Evolutionary conservation across 2,329 filamentous ascomycete genomes (phyloP).

Genomic region (Penicillium sp.): DNA sequence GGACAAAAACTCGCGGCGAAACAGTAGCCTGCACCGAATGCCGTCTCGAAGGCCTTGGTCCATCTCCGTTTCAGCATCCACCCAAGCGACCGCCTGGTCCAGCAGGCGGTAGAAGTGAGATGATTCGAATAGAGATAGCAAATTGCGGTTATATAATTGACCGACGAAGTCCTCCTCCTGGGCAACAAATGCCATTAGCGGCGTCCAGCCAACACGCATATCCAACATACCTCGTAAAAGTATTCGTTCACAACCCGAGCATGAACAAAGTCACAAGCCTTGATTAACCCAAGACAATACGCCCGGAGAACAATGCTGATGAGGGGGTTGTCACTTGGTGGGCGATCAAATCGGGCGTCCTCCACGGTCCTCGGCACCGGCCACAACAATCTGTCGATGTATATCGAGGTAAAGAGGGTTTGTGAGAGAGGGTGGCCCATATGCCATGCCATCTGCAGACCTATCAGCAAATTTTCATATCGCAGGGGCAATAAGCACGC

Average conservation of each 20-base stretch:
- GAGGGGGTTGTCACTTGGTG: conserved; percentile 45
- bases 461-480: background rate
- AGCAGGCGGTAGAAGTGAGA: conserved; percentile 57
- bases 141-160: conserved; percentile 77
- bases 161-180: conserved; percentile 96
- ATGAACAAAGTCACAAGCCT: conserved; percentile 77
- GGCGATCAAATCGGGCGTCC: conserved; percentile 60
- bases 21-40: conserved; percentile 62
- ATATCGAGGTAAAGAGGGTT: conserved; percentile 87
- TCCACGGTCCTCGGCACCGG: conserved; percentile 63
- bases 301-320: conserved; percentile 68
- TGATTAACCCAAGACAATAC: conserved; percentile 82
- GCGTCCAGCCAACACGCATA: background rate
- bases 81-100: conserved; percentile 53
- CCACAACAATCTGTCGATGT: conserved; percentile 79
- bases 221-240: conserved; percentile 72
- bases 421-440: conserved; percentile 93
- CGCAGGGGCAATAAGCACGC: conserved; percentile 15
- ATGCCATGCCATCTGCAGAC: conserved; percentile 83
- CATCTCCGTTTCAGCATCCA: conserved; percentile 43
- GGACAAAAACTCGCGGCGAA: conserved; percentile 56
- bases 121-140: conserved; percentile 65
- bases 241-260: conserved; percentile 75
- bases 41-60: conserved; percentile 49
- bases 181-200: conserved; percentile 15